Evolutionary conservation across 23 red algal species (phyloP).

Genomic region (Gracilaria caudata): DNA sequence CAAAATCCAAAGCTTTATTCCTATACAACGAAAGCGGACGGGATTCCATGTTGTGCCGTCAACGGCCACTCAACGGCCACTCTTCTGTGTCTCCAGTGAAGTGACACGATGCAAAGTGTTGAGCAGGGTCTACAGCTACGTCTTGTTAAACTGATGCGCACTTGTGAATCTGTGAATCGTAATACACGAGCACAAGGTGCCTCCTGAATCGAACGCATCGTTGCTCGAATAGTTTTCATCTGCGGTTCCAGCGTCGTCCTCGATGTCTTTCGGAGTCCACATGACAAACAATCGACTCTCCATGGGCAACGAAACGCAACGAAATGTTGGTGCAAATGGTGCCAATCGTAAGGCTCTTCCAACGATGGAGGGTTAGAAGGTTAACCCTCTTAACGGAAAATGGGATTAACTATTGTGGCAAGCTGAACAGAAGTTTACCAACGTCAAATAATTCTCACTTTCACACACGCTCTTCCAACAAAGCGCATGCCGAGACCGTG

Average conservation of each 20-base stretch:
- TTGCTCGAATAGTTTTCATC: background rate
- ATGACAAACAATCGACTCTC: background rate
- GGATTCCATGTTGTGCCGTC: too few relatives aligned
- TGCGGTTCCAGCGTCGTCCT: background rate
- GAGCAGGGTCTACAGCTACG: too few relatives aligned
- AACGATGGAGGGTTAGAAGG: background rate
- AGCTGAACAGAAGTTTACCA: background rate
- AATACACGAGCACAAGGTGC: background rate
- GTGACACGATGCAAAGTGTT: too few relatives aligned
- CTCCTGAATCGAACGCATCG: background rate
- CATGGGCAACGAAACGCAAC: too few relatives aligned
- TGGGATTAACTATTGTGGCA: too few relatives aligned
- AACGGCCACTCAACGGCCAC: too few relatives aligned
- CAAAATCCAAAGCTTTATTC: too few relatives aligned
- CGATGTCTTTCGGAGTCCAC: background rate
- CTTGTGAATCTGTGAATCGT: background rate
- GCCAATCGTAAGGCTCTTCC: background rate
- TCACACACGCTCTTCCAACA: background rate
- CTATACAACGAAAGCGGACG: too few relatives aligned
- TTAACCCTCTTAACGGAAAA: too few relatives aligned
- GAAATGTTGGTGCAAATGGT: background rate
- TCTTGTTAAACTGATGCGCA: too few relatives aligned
- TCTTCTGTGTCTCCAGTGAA: too few relatives aligned
- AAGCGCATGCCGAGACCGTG: constrained; percentile 14
- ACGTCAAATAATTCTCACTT: background rate